phyloP scores from a whole-genome alignment of 345 rosid genomes.

The Murraya paniculata region DNA sequence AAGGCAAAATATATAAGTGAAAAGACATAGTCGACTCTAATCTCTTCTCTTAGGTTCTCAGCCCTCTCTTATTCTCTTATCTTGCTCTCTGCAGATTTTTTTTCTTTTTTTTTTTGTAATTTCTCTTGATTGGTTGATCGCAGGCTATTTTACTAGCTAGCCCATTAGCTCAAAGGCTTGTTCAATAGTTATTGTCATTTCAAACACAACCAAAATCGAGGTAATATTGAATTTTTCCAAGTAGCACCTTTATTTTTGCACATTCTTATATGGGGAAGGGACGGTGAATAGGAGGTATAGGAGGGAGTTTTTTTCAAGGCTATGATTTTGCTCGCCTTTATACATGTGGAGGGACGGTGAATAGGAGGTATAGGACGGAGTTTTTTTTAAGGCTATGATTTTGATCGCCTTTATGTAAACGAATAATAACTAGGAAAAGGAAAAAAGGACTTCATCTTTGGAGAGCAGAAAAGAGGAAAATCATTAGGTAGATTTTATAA shows the following conservation, averaged over 20 bases:
- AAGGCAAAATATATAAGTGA: too few relatives aligned
- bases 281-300: constrained; percentile 18
- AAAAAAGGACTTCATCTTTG: constrained; percentile 12
- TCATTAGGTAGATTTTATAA: constrained; percentile 27
- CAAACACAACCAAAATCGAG: constrained; percentile 69
- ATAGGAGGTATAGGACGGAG: too few relatives aligned
- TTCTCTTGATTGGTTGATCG: constrained; percentile 27
- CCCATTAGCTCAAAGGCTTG: constrained; percentile 68
- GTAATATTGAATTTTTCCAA: constrained; percentile 32
- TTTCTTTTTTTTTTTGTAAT: too few relatives aligned
- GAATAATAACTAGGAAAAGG: constrained; percentile 42
- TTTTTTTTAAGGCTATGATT: too few relatives aligned
- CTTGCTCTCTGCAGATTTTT: too few relatives aligned
- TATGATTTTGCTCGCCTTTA: constrained; percentile 23
- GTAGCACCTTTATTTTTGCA: constrained; percentile 14
- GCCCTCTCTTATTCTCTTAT: too few relatives aligned
- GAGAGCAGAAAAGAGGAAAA: constrained; percentile 19
- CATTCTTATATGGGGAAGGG: constrained; percentile 25
- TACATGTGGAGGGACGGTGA: too few relatives aligned
- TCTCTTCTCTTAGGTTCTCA: too few relatives aligned
- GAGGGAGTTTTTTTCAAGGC: constrained; percentile 6
- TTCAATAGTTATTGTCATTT: constrained; percentile 55
- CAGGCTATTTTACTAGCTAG: constrained; percentile 58
- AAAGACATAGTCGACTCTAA: too few relatives aligned
- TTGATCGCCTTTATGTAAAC: too few relatives aligned